These are phyloP conservation scores for Chlorophyllum brunneum DNA, from an alignment of 768 basidiomycete species.

Conservation along the genomic window DNA sequence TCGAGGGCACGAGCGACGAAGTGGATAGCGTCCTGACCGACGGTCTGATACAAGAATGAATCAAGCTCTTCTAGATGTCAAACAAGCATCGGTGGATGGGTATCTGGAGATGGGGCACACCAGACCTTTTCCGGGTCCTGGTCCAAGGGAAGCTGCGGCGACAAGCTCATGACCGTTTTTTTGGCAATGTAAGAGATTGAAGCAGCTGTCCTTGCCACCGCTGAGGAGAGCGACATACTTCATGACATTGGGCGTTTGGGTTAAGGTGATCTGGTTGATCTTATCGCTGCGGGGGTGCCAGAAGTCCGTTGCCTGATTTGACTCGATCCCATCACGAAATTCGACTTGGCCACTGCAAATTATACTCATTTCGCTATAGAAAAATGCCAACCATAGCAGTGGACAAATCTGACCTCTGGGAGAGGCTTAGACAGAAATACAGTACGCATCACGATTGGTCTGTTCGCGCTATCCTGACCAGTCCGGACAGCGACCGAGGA, in stretches of 20 bases:
- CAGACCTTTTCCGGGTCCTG: constrained; percentile 82
- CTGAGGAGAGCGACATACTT: constrained; percentile 93
- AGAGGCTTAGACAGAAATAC: constrained; percentile 77
- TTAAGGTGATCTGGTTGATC: constrained; percentile 17
- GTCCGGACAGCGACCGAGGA: constrained; percentile 74
- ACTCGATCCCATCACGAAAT: constrained; percentile 26
- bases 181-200: constrained; percentile 86
- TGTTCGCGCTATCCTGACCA: constrained; percentile 9
- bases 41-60: constrained; percentile 98
- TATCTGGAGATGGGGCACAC: constrained; percentile 11
- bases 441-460: constrained; percentile 38
- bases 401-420: constrained; percentile 93
- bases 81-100: constrained; percentile 20
- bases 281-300: constrained; percentile 13
- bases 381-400: constrained; percentile 93
- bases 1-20: constrained; percentile 81
- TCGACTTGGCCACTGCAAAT: constrained; percentile 4
- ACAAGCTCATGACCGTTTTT: constrained; percentile 84
- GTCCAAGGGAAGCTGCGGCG: constrained; percentile 85
- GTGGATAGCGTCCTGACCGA: constrained; percentile 91
- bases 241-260: constrained; percentile 40
- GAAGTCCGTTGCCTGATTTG: constrained; percentile 19
- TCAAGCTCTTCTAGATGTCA: constrained; percentile 86
- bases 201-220: constrained; percentile 98
- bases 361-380: constrained; percentile 2